Percentiles rank a stretch among this genome's conserved stretches.
Evolutionary conservation across 345 rosid species (phyloP).

Genomic region (Linum usitatissimum): DNA sequence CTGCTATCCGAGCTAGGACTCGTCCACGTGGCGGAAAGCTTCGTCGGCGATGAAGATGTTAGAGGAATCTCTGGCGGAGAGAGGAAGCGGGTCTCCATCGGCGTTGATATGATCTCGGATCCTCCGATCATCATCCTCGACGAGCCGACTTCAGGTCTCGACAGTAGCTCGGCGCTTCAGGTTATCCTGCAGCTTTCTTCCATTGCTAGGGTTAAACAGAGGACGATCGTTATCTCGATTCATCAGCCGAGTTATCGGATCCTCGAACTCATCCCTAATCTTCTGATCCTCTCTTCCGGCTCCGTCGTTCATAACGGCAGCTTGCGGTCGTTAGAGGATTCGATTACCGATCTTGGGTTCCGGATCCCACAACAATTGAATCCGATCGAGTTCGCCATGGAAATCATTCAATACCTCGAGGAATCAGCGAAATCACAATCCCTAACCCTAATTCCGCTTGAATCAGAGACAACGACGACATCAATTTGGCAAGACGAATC

Average conservation of each 20-base stretch:
- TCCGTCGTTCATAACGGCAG: conserved; percentile 44
- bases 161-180: conserved; percentile 20
- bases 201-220: conserved; percentile 15
- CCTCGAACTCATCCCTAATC: conserved; percentile 13
- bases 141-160: conserved; percentile 25
- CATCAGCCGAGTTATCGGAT: conserved; percentile 25
- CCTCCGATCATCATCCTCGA: conserved; percentile 22
- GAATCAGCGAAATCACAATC: conserved; percentile 9
- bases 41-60: conserved; percentile 22
- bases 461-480: conserved; percentile 27
- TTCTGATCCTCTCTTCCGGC: conserved; percentile 20
- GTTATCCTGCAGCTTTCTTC: conserved; percentile 18
- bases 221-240: conserved; percentile 18
- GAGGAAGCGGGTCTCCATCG: conserved; percentile 23
- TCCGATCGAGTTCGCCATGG: conserved; percentile 76
- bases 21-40: conserved; percentile 19
- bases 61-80: conserved; percentile 27
- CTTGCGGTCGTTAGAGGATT: conserved; percentile 51
- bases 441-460: conserved; percentile 14
- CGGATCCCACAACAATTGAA: conserved; percentile 61
- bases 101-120: conserved; percentile 22
- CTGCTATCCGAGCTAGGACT: conserved; percentile 69
- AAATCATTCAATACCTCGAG: conserved; percentile 42
- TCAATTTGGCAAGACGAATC: not conserved
- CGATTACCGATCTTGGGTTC: conserved; percentile 42